Conservation (phyloP, 179 eudicot genomes). For the Nepenthes alata region DNA sequence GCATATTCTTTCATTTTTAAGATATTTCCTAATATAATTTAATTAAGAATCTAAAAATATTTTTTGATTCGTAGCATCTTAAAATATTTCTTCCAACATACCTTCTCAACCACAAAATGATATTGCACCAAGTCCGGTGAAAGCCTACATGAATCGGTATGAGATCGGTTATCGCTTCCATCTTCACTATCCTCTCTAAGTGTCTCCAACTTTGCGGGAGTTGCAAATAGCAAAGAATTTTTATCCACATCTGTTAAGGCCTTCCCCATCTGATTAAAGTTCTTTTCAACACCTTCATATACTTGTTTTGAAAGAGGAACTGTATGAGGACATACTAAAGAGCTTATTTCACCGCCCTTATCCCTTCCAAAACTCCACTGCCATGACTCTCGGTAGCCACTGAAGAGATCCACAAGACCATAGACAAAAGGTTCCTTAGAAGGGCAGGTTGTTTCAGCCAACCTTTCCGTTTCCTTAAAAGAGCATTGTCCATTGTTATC, state of each 20-base stretch:
- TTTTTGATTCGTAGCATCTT: constrained; percentile 9
- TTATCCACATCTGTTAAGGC: constrained; percentile 27
- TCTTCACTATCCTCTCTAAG: constrained; percentile 60
- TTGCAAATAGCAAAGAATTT: constrained; percentile 15
- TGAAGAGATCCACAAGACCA: constrained; percentile 80
- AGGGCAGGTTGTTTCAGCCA: constrained; percentile 17
- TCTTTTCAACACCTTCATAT: constrained; percentile 38
- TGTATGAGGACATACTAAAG: constrained; percentile 25
- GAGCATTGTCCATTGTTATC: constrained; percentile 17
- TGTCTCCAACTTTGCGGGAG: constrained; percentile 33
- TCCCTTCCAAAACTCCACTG: constrained; percentile 52
- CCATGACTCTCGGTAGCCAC: constrained; percentile 86
- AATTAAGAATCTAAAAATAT: constrained; percentile 5
- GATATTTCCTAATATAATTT: not conserved
- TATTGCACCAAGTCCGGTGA: constrained; percentile 19
- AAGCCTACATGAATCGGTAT: constrained; percentile 30
- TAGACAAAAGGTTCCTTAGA: constrained; percentile 51
- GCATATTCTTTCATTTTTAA: not conserved
- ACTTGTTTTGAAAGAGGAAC: constrained; percentile 34
- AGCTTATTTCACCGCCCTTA: constrained; percentile 28
- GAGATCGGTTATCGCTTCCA: constrained; percentile 27
- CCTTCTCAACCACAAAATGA: not conserved
- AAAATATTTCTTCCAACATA: not conserved
- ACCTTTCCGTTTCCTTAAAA: constrained; percentile 24
- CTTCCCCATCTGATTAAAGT: constrained; percentile 43